Base-by-base conservation (phyloP, 768 basidiomycete genomes). In the Amanita jacksonii region DNA sequence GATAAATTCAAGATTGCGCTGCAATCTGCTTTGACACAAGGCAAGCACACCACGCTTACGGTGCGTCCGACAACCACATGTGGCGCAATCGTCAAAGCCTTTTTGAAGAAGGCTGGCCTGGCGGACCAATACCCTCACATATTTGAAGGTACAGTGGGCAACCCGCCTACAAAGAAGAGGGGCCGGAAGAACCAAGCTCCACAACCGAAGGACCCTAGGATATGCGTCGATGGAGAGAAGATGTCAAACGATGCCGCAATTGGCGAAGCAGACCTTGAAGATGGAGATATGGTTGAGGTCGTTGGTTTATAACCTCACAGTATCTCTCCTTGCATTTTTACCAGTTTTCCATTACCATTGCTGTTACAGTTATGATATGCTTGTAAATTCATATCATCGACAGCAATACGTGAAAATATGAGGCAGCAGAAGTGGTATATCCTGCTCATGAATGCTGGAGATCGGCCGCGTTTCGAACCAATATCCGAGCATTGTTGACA, bases 401-500 rank as follows among this genome's bases (percentile, higher is more conserved):
- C n/a, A n/a, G n/a, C n/a, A n/a, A n/a, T n/a, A n/a, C n/a, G n/a
- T n/a, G n/a, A n/a, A n/a, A n/a, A n/a, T n/a, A n/a, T n/a, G n/a
- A n/a, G n/a, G n/a, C n/a, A n/a, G n/a, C n/a, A n/a, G n/a, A n/a
- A n/a, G n/a, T n/a, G n/a, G n/a, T n/a, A n/a, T n/a, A n/a, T n/a
- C n/a, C n/a, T n/a, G n/a, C n/a, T n/a, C n/a, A n/a, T n/a, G 27
- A 28, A 16, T 15, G 22, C 18, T 38, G 18, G 12, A 10, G 15
- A 5, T 31, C 67, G 4, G 77, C n/a, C n/a, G n/a, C 74, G 62
- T 94, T 96, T 53, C 87, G 76, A 41, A 82, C 81, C 37, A 97
- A 62, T 63, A 96, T 91, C 49, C 96, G 73, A 3, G 88, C 79
- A 51, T 96, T 93, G 56, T 97, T 96, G 39, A 99, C 80, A 51